Evolutionary conservation across 192 early-diverging fungal genomes (phyloP), one percentile per base, ranked within the genome.

Genomic region (Coemansia sp.): DNA sequence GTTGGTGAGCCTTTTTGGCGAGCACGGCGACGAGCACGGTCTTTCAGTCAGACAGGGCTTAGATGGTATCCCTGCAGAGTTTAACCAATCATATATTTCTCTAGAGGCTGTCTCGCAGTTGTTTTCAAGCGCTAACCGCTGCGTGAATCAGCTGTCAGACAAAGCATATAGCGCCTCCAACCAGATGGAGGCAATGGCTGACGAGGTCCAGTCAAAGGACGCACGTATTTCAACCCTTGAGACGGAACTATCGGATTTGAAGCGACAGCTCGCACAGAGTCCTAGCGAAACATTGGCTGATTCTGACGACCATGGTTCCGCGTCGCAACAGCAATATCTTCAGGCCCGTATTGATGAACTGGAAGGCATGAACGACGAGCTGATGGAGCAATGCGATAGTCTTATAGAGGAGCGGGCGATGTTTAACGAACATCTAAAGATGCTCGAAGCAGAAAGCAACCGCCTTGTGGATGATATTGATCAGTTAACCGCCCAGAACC

Each of bases 381-480:
- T 91, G 9, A 61, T 81, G 60, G 85, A 87, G 38, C 83, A 85
- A 17, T 86, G 89, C 50, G 62, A 71, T 15, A 57, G 42, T 23
- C 61, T 65, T 35, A 55, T 59, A 9, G 25, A 70, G 22, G 69
- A 75, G 23, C 64, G 77, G 52, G 45, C 23, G 5, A 20, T 60
- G 1, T 45, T 81, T 14, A 68, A 69, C 23, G 78, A 81, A 40
- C 73, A 81, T 19, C 61, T 84, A 15, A 82, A 86, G 49, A 86
- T 87, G 67, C 80, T 89, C 22, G 91, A 92, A 59, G 86, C 79
- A 9, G 89, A 90, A 70, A 88, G 89, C 67, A 74, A 89, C 40
- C 87, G 89, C 56, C 75, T 91, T 43, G 86, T 89, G 68, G 89
- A 90, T n/a, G 91, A 92, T 63, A 85, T 90, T 45, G 91, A 92